Evolutionary conservation across 2,329 filamentous ascomycete genomes (phyloP), one percentile per base, ranked within the genome.

Genomic region (Phoma herbarum): DNA sequence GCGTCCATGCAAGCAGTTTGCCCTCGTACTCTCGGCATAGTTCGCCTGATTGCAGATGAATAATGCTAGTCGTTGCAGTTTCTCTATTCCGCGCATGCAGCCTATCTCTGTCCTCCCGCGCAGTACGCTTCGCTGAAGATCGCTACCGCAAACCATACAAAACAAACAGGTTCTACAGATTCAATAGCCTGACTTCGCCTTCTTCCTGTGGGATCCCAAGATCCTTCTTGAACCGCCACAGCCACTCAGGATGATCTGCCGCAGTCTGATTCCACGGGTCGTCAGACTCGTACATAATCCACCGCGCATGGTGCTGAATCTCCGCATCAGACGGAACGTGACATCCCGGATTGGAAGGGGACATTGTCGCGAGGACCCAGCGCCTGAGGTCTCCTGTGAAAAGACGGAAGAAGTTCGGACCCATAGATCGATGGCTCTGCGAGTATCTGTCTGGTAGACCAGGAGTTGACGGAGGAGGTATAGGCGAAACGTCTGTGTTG

Each of bases 261-360:
- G 72, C 63, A 0, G 75, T 77, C 48, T 77, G 74, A 45, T 77
- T 75, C 74, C 73, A 76, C 1, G 70, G 58, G 43, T 77, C 74
- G 16, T 73, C 73, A 10, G 59, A 51, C 25, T 64, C 67, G 23
- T 68, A 77, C 47, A 76, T 65, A 14, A 77, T 69, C 62, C 66
- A 66, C 31, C 74, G 65, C 2, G 69, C 74, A 8, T 75, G 67
- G 9, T 70, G 62, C 55, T 75, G 74, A 12, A 77, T 65, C 45
- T 69, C 69, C 25, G 70, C 66, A 45, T 77, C 74, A 7, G 73
- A 73, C 8, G 58, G 60, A 11, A 63, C 11, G 44, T 67, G 52
- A 28, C 56, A 59, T 22, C 63, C 61, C 18, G 69, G 51, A 35
- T 69, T 62, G 50, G 63, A 56, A 18, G 66, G 53, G 45, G 68